Base-by-base conservation (phyloP, 2,329 filamentous ascomycete genomes). In the Ambrosiella xylebori region DNA sequence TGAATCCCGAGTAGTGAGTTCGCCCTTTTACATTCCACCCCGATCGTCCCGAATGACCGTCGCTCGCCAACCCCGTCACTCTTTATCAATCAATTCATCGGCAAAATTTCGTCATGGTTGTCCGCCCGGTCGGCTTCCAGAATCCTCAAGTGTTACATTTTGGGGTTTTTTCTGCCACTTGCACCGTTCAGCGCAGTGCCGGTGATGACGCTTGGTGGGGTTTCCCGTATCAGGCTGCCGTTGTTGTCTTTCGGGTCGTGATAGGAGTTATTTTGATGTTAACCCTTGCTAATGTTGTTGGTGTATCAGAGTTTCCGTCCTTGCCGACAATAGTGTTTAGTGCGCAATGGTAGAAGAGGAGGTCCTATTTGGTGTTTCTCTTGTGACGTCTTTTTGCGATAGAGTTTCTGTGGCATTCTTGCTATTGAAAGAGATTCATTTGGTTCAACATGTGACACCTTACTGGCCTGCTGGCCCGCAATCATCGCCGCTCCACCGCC, bases 1-100 rank as follows among this genome's bases (percentile, higher is more conserved):
- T 93, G 87, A 93, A 93, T 79, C 87, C 87, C 71, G 87, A 93
- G 87, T 93, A 80, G 87, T 93, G 83, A 70, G 86, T 82, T 67
- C 47, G 6, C 47, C 47, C 19, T 51, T 19, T 53, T 53, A 38
- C 17, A 36, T 39, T n/a, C 12, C 52, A 35, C 49, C 19, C 27
- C 55, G 38, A 45, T 45, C 37, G 7, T 15, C 45, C 47, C 44
- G 13, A 17, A 47, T 47, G 11, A 3, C 19, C 12, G 8, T 15
- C n/a, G 19, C 19, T 15, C 44, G n/a, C 44, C 44, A 17, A 7
- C 8, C 41, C 12, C 8, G 37, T 47, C 54, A n/a, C 4, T 17
- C 12, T 15, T 6, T 19, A 15, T 17, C 44, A 15, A 47, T 17
- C 3, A 27, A 27, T 27, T 27, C 27, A 27, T 27, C 4, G 27